Base-by-base conservation (phyloP, 768 basidiomycete species). In the Pleurotus giganteus region DNA sequence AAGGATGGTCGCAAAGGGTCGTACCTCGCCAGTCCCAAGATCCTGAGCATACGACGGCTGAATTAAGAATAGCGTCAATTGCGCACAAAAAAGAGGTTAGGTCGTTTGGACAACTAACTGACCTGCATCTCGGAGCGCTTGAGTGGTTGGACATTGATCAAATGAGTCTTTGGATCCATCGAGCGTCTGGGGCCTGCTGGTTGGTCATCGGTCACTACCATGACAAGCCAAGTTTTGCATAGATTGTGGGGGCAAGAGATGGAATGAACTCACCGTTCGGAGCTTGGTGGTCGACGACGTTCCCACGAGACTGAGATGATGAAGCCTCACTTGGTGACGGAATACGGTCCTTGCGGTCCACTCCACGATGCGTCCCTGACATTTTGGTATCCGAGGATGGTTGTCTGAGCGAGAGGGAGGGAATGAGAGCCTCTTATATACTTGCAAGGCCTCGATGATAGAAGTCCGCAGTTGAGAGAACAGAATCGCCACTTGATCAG, bases 41-140 rank as follows among this genome's bases (percentile, higher is more conserved):
- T 95, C 92, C 71, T 98, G 94, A 2, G 94, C 84, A 68, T 98
- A 97, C 0, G 90, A 93, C 2, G 90, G 93, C 87, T 97, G 69
- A 51, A 21, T 45, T 51, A 34, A 7, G 32, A 41, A 46, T 4
- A 47, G 36, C 57, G 42, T 58, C 39, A 41, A 41, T 2, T 1
- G 39, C 23, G 46, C 4, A 54, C 42, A 29, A 43, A 43, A 34
- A 6, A 27, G 19, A 24, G 31, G 7, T 24, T 44, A 44, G 1
- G 41, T 9, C 29, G 15, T 43, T 21, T 27, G 31, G 4, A 42
- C 31, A 44, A 21, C 21, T 1, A 36, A 62, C 75, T 41, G 36
- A 85, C 89, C 85, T 94, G 91, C 91, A 94, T 93, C 72, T 94
- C 91, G 42, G 78, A 83, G 58, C 83, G 80, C 73, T 85, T 89